A percentile compares a stretch with the other conserved stretches of the same genome.
Evolutionary conservation across 2,329 filamentous ascomycete genomes (phyloP).

Genomic region (Moelleriella libera): DNA sequence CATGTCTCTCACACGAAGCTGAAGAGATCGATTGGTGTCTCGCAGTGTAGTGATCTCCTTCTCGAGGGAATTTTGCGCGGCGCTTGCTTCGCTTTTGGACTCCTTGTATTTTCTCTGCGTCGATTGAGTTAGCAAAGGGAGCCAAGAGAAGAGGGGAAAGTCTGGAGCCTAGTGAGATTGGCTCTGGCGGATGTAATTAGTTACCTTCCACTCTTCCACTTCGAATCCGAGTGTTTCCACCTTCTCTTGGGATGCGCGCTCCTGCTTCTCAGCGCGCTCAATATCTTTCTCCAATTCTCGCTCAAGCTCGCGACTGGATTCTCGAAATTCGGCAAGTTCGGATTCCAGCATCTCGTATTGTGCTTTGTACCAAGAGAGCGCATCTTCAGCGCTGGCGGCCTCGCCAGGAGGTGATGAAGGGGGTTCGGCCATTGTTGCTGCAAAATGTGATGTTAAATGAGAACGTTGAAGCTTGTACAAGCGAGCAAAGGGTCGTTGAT

Average conservation of each 20-base stretch:
- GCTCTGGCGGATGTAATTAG: not conserved
- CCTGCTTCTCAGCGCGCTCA: slow-evolving; percentile 86
- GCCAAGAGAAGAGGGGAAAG: not conserved
- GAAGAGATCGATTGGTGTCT: slow-evolving; percentile 67
- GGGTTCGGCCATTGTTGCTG: slow-evolving; percentile 36
- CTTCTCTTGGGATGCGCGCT: slow-evolving; percentile 74
- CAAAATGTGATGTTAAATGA: not conserved
- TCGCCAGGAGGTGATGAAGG: slow-evolving; percentile 48
- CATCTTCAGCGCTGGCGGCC: slow-evolving; percentile 49
- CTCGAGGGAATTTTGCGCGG: slow-evolving; percentile 73
- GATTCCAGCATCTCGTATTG: slow-evolving; percentile 89
- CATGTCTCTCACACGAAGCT: slow-evolving; percentile 78
- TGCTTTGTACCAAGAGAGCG: slow-evolving; percentile 85
- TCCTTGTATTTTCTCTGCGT: slow-evolving; percentile 86
- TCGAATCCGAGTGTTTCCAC: slow-evolving; percentile 75
- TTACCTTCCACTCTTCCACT: slow-evolving; percentile 91
- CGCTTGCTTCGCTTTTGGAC: slow-evolving; percentile 74
- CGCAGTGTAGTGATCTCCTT: slow-evolving; percentile 91
- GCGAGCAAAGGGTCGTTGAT: not conserved
- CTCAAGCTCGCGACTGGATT: slow-evolving; percentile 87
- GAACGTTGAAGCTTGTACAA: not conserved
- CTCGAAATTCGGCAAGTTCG: slow-evolving; percentile 86
- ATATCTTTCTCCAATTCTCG: slow-evolving; percentile 92
- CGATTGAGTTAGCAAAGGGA: slow-evolving; percentile 3
- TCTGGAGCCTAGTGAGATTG: too few relatives aligned